Evolutionary conservation across 345 rosid genomes (phyloP).

Genomic region (Nephelium lappaceum): DNA sequence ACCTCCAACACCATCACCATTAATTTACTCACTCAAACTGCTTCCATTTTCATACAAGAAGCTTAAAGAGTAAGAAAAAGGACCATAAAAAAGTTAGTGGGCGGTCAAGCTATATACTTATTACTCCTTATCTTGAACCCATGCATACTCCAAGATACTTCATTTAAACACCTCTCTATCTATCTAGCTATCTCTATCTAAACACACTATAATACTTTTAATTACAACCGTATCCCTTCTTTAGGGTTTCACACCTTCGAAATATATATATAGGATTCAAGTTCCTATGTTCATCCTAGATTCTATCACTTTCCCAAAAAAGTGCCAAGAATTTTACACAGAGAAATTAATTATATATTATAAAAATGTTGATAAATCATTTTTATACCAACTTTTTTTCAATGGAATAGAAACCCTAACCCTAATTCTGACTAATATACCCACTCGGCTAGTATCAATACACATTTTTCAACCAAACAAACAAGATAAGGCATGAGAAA

Average conservation of each 20-base stretch:
- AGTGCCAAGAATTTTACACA: background rate
- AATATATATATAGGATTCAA: background rate
- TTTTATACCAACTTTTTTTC: conserved; percentile 7
- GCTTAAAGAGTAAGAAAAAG: conserved; percentile 23
- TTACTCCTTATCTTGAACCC: conserved; percentile 7
- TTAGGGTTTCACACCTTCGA: conserved; percentile 18
- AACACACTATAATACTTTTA: background rate
- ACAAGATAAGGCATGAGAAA: background rate
- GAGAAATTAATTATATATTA: too few species aligned
- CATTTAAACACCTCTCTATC: conserved; percentile 4
- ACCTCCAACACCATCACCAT: conserved; percentile 12
- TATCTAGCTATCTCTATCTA: too few species aligned
- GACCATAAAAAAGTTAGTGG: conserved; percentile 8
- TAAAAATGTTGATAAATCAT: background rate
- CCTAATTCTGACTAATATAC: conserved; percentile 31
- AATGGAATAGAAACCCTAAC: conserved; percentile 44
- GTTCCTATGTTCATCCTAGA: conserved; percentile 23
- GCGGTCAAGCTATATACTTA: conserved; percentile 9
- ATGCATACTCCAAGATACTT: conserved; percentile 18
- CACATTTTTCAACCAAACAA: conserved; percentile 4
- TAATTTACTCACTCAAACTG: conserved; percentile 17
- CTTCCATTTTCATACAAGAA: background rate
- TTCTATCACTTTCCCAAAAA: conserved; percentile 20
- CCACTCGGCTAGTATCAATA: conserved; percentile 3
- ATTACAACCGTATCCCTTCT: background rate